Evolutionary conservation across 2,329 filamentous ascomycete species (phyloP), one percentile per base, ranked within the genome.

Genomic region (Penicillium concentricum): DNA sequence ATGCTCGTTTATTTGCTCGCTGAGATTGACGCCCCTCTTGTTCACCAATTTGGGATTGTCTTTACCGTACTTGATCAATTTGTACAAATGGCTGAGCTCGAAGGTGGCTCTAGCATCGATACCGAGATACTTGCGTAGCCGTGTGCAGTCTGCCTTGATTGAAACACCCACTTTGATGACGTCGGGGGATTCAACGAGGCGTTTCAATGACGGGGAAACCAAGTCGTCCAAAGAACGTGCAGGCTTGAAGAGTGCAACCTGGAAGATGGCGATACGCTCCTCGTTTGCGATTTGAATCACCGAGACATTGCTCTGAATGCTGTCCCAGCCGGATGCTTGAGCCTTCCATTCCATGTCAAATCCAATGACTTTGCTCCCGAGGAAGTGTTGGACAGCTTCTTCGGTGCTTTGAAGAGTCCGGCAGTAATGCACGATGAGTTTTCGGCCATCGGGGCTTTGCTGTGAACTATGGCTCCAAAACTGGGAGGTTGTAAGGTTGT

Each of bases 331-430:
- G 6, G 69, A 76, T 0, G 84, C 80, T 6, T 82, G 77, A 1
- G 78, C 62, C 51, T 85, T 81, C 92, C 93, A 97, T 76, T 97
- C 93, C 60, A 97, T 81, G 67, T 97, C 92, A 59, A 97, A 91
- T 0, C 92, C 92, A n/a, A 97, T 71, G 2, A 95, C 74, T 38
- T 84, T 79, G 67, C 94, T 85, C 26, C 82, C 63, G 38, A 86
- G 69, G 64, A 97, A 96, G 56, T 88, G 81, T 56, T 83, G 73
- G 18, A 84, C 78, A 8, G 89, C 82, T 6, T 78, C 74, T 70
- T 97, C 91, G 18, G 89, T 88, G 3, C 83, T 84, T 35, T 84
- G 78, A 43, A 81, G 82, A 55, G 79, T 88, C 47, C 78, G 85
- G 78, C 91, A 96, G 72, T 96, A 96, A 69, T 93, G 86, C 0